Percentiles rank a stretch among this genome's conserved stretches.
Evolutionary conservation across 495 filamentous ascomycete genomes (phyloP).

Genomic region (Aspergillus diversus): DNA sequence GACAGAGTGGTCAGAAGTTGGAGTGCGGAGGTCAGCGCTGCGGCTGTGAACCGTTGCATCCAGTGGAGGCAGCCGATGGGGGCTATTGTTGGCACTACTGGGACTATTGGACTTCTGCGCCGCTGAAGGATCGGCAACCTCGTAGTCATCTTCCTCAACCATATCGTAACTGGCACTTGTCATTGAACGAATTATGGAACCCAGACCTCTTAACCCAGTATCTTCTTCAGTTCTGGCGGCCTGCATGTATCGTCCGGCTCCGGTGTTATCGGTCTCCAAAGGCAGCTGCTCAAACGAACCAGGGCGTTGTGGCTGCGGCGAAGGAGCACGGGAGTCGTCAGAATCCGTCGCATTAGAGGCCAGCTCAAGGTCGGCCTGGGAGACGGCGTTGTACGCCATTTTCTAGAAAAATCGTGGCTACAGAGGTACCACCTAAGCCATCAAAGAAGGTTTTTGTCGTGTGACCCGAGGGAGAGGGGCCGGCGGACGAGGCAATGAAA

Average conservation of each 20-base stretch:
- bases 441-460: slow-evolving; percentile 20
- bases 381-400: slow-evolving; percentile 55
- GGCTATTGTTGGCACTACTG: slow-evolving; percentile 18
- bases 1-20: slow-evolving; percentile 59
- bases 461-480: slow-evolving; percentile 11
- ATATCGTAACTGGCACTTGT: slow-evolving; percentile 49
- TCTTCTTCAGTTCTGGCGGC: slow-evolving; percentile 31
- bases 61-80: slow-evolving; percentile 38
- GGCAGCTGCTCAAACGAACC: slow-evolving; percentile 33
- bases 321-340: slow-evolving; percentile 36
- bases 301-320: slow-evolving; percentile 28
- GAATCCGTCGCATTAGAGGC: slow-evolving; percentile 43
- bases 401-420: slow-evolving; percentile 20
- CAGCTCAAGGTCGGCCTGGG: slow-evolving; percentile 46
- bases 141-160: slow-evolving; percentile 52
- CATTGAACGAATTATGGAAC: slow-evolving; percentile 49
- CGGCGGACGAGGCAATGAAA: slow-evolving; percentile 6
- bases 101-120: slow-evolving; percentile 30
- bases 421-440: slow-evolving; percentile 20
- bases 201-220: slow-evolving; percentile 30
- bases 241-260: slow-evolving; percentile 28
- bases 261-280: slow-evolving; percentile 34
- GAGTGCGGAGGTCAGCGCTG: slow-evolving; percentile 55
- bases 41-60: slow-evolving; percentile 36
- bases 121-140: slow-evolving; percentile 37